Evolutionary conservation across 2,329 filamentous ascomycete genomes (phyloP), one percentile per base, ranked within the genome.

Genomic region (Alternaria rosae): DNA sequence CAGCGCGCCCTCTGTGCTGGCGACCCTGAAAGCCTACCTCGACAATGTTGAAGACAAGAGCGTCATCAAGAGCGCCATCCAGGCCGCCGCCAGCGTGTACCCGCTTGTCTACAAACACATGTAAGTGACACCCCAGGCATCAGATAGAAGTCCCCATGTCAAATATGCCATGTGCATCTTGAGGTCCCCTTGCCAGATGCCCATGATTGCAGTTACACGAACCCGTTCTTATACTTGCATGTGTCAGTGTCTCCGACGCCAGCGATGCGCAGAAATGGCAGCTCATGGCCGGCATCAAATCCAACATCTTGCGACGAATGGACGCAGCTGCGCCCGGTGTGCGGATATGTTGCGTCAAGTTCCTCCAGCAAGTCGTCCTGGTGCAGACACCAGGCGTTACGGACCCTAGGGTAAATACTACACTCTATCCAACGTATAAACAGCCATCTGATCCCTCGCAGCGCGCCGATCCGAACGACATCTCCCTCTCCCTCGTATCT

Each of bases 301-400:
- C 91, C 57, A 91, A 90, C 72, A 95, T 99, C 69, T 81, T 99
- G 62, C 89, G 88, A 62, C 89, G 95, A 74, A 97, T 96, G 94
- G 94, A 97, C 71, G 87, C 85, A 44, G 90, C 92, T 17, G 83
- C 88, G 13, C 86, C 90, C 12, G 91, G 92, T 3, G 88, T 98
- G 66, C 90, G 90, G 72, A 90, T 98, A 78, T 97, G 93, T 84
- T 98, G 95, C 82, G 91, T 98, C 85, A 99, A 99, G 80, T 99
- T 99, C 79, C 91, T 93, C 38, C 94, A 99, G 82, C 89, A 92
- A 66, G 92, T 98, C 45, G 91, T 99, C 45, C 87, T 97, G 68
- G 92, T 93, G 17, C 94, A 99, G 80, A 97, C 93, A 11, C 89
- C 90, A n/a, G 92, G 92, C 48, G 82, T 90, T 61, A 91, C 92